These are phyloP conservation scores for Fusarium lateritium DNA, from an alignment of 2,329 filamentous ascomycete species.

Conservation along the genomic window DNA sequence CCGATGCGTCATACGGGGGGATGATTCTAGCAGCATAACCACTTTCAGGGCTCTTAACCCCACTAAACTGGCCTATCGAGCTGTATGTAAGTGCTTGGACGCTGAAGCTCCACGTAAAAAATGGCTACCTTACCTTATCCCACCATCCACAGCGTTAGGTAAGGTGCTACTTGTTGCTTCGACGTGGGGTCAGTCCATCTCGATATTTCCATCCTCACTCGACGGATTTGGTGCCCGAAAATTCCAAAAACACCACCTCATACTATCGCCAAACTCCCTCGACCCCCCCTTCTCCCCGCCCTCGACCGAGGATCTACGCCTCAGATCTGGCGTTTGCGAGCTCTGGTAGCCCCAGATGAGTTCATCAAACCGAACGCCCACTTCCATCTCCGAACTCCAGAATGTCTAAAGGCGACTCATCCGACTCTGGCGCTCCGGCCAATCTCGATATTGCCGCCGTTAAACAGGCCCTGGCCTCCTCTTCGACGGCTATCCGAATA, in stretches of 20 bases:
- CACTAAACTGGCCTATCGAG: slow-evolving; percentile 32
- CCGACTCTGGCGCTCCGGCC: slow-evolving; percentile 61
- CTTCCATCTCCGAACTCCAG: slow-evolving; percentile 45
- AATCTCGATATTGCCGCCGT: slow-evolving; percentile 66
- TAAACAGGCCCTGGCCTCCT: slow-evolving; percentile 69
- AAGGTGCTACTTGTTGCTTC: slow-evolving; percentile 32
- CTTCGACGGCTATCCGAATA: slow-evolving; percentile 72
- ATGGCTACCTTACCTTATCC: background rate
- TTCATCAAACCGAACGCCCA: slow-evolving; percentile 43
- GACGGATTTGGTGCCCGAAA: slow-evolving; percentile 43
- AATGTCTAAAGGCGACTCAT: slow-evolving; percentile 56
- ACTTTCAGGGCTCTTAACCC: slow-evolving; percentile 43
- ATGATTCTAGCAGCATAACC: slow-evolving; percentile 5
- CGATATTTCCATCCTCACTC: slow-evolving; percentile 41
- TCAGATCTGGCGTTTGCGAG: slow-evolving; percentile 35
- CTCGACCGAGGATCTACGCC: slow-evolving; percentile 32
- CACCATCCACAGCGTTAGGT: slow-evolving; percentile 15
- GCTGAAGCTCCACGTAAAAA: slow-evolving; percentile 22
- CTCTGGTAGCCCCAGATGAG: slow-evolving; percentile 55
- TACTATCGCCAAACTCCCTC: slow-evolving; percentile 20
- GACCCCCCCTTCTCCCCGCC: slow-evolving; percentile 9
- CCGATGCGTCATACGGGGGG: slow-evolving; percentile 33
- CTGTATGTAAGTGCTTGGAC: slow-evolving; percentile 17
- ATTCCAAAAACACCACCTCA: slow-evolving; percentile 35
- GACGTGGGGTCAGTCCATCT: slow-evolving; percentile 44